A percentile compares a stretch with the other conserved stretches of the same genome.
These are phyloP conservation scores for Tuber melanosporum DNA, from an alignment of 495 filamentous ascomycete genomes.

Conservation along the genomic window DNA sequence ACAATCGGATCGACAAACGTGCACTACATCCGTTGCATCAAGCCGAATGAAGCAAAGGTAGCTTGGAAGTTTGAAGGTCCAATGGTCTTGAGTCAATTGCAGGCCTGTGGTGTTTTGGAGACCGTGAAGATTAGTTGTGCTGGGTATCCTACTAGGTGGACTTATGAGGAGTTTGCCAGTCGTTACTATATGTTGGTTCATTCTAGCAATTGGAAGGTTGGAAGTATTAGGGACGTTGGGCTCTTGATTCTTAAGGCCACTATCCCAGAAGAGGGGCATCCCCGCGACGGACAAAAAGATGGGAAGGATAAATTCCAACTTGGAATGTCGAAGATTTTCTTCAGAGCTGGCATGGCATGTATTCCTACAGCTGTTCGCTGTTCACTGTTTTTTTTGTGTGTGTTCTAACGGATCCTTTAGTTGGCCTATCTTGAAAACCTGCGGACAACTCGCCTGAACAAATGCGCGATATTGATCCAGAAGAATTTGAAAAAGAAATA, in stretches of 20 bases:
- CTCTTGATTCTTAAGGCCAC: constrained; percentile 84
- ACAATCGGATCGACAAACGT: constrained; percentile 98
- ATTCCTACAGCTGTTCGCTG: not conserved
- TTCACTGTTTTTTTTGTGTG: not conserved
- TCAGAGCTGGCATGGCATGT: constrained; percentile 81
- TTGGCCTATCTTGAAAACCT: constrained; percentile 94
- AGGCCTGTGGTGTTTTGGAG: constrained; percentile 97
- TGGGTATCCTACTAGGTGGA: constrained; percentile 97
- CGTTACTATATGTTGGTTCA: constrained; percentile 98
- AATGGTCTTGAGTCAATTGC: constrained; percentile 95
- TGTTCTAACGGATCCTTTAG: constrained; percentile 32
- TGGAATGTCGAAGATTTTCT: constrained; percentile 97
- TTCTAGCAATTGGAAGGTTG: constrained; percentile 82
- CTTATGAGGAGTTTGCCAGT: constrained; percentile 95
- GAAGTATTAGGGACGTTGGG: constrained; percentile 80
- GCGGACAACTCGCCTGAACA: constrained; percentile 79
- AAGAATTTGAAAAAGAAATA: constrained; percentile 97
- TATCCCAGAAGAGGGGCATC: constrained; percentile 55
- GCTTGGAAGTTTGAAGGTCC: constrained; percentile 98
- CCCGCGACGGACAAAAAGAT: constrained; percentile 57
- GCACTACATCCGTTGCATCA: constrained; percentile 99
- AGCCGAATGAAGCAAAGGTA: constrained; percentile 95
- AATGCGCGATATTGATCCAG: constrained; percentile 96
- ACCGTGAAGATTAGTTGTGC: constrained; percentile 97
- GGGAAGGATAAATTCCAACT: constrained; percentile 93